Evolutionary conservation across 495 filamentous ascomycete species (phyloP), one percentile per base, ranked within the genome.

Genomic region (Penicillium mononematosum): DNA sequence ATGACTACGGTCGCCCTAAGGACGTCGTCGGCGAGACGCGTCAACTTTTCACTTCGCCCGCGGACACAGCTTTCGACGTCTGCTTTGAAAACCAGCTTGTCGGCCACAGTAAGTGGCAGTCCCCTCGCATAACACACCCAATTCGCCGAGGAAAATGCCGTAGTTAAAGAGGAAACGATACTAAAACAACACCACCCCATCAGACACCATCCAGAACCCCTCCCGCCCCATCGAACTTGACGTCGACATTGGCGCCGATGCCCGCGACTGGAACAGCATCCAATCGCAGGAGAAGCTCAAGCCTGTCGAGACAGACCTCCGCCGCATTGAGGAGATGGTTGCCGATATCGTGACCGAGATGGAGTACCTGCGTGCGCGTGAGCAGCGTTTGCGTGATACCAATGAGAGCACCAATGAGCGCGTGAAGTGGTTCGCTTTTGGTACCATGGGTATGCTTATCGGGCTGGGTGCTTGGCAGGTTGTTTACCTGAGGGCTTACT

Each of bases 381-480:
- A 98, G 81, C 92, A 96, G 83, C 94, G 89, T 75, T 85, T 98
- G 53, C 82, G 94, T 65, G 94, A 98, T 79, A 98, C 94, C 63
- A 98, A 98, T 75, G 94, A 98, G 85, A 97, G 93, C 79, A 98
- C 94, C 53, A 98, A 98, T 77, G 93, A 91, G 74, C 84, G 94
- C 54, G 94, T 98, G 53, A 98, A 98, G 78, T 98, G 91, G 91
- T 98, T 98, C 73, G 92, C 92, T 2, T 89, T 97, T 72, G 85
- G 86, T 39, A 97, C 94, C 22, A 98, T 97, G 81, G 89, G 89
- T 42, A 90, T 97, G 81, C 79, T 98, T 60, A 82, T 97, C 56
- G 89, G 83, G 24, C 78, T 98, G 60, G 96, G 94, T 64, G 91
- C 81, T 42, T 98, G 94, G 94, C 94, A 98, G 83, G 88, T 98